Percentiles rank a stretch among this genome's conserved stretches.
These are phyloP conservation scores for Ziziphus jujuba DNA, from an alignment of 306 rosid species.

Conservation along the genomic window DNA sequence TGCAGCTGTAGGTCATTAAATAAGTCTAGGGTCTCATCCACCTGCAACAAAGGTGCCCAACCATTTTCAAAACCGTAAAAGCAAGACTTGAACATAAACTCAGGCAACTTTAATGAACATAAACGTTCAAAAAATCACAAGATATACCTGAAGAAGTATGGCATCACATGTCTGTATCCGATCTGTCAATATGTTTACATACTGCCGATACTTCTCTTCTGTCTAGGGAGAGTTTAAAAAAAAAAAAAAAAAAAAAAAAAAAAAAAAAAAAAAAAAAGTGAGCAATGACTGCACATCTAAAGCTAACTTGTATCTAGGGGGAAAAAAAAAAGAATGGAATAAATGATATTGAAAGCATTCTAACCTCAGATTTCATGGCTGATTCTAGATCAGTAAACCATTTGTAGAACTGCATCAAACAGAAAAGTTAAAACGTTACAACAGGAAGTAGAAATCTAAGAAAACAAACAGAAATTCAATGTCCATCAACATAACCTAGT, in stretches of 20 bases:
- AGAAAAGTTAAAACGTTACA: neutral
- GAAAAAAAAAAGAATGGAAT: neutral
- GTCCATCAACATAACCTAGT: too few relatives aligned
- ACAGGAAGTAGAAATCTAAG: neutral
- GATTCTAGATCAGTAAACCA: conserved; percentile 98
- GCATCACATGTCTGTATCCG: conserved; percentile 90
- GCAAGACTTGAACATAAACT: conserved; percentile 6
- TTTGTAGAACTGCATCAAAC: conserved; percentile 73
- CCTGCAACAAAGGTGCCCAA: conserved; percentile 50
- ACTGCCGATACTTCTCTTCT: conserved; percentile 94
- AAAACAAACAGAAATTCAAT: too few relatives aligned
- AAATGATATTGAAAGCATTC: conserved; percentile 23
- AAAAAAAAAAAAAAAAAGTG: conserved; percentile 5
- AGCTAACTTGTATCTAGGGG: neutral
- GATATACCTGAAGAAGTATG: conserved; percentile 76
- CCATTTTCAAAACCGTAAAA: conserved; percentile 17
- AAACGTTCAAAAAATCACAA: neutral
- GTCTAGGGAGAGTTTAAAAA: conserved; percentile 65
- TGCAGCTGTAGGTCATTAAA: conserved; percentile 84
- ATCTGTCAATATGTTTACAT: conserved; percentile 76
- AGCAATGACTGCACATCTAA: conserved; percentile 18
- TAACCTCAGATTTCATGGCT: conserved; percentile 95
- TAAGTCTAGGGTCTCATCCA: conserved; percentile 78
- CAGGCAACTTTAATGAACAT: neutral
- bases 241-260: too few relatives aligned